Conservation (phyloP, 129 eudicot species). For the Lactuca sativa region DNA sequence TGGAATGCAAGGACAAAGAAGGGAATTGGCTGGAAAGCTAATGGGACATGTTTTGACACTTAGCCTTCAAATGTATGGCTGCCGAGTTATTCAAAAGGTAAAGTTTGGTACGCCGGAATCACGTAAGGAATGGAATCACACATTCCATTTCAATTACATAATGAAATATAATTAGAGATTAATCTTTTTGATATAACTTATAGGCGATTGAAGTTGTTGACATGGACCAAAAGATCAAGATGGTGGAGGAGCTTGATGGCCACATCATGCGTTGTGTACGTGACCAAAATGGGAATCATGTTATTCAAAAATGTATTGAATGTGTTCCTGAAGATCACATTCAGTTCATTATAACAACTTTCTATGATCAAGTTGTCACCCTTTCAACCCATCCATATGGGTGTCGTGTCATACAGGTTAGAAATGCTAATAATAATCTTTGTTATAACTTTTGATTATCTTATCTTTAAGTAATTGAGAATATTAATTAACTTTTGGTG, state of each 20-base stretch:
- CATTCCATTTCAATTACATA: neutral
- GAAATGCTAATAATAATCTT: neutral
- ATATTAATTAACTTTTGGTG: neutral
- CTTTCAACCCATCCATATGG: constrained; percentile 96
- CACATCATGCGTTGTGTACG: constrained; percentile 91
- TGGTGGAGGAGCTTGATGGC: constrained; percentile 90
- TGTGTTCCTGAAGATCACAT: constrained; percentile 89
- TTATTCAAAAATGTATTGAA: constrained; percentile 86
- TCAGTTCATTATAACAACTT: constrained; percentile 73
- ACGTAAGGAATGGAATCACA: neutral
- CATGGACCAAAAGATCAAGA: constrained; percentile 85
- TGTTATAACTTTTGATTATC: neutral
- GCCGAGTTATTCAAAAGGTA: constrained; percentile 82
- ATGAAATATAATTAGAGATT: neutral
- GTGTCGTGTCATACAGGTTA: constrained; percentile 88
- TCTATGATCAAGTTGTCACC: constrained; percentile 80
- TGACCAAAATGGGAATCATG: constrained; percentile 94
- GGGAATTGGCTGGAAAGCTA: constrained; percentile 68
- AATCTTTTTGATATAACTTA: neutral
- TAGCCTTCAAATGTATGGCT: constrained; percentile 80
- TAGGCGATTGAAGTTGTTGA: constrained; percentile 97
- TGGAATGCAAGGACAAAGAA: constrained; percentile 64
- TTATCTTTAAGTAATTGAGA: neutral
- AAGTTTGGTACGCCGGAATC: neutral
- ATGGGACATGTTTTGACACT: constrained; percentile 64